Evolutionary conservation across 495 filamentous ascomycete species (phyloP), one percentile per base, ranked within the genome.

Genomic region (Rhizodiscina lignyota): DNA sequence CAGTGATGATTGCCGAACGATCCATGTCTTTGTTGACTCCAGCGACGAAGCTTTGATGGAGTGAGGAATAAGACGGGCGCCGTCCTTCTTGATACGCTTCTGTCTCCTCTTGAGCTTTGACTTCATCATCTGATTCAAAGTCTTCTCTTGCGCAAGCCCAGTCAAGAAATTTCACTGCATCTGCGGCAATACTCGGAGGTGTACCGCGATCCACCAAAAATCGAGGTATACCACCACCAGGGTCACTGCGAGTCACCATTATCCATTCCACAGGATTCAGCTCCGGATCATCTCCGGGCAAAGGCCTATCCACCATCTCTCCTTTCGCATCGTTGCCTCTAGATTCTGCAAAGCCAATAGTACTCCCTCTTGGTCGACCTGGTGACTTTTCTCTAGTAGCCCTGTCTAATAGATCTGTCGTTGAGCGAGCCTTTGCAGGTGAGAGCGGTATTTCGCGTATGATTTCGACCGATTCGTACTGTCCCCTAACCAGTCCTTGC

Each of bases 191-290:
- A 15, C 83, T 78, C 8, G 66, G 69, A 0, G 87, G 87, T 1
- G 87, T 96, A 26, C 82, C 82, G 49, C 84, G 73, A 54, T 94
- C 89, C 16, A 96, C 80, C 77, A 96, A 81, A 59, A 89, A 96
- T 19, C 82, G 68, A 0, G 87, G 87, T 5, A 94, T 86, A 36
- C 70, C 89, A 21, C 87, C 89, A 17, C 89, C 87, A 0, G 87
- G 87, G 44, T 94, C 84, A 52, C 78, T 85, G n/a, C 87, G 64
- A 1, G 87, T 94, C 17, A 94, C 72, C 89, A 94, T 94, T 23
- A 93, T 73, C 87, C 87, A 96, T 54, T 94, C 87, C 11, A 94
- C 72, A 0, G 79, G 77, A 36, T 73, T 78, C 21, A 56, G 49
- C 32, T 70, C 70, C 19, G 65, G 52, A 5, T 69, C 66, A 12